phyloP scores from a whole-genome alignment of 2,329 filamentous ascomycete species.

The Colletotrichum agaves region DNA sequence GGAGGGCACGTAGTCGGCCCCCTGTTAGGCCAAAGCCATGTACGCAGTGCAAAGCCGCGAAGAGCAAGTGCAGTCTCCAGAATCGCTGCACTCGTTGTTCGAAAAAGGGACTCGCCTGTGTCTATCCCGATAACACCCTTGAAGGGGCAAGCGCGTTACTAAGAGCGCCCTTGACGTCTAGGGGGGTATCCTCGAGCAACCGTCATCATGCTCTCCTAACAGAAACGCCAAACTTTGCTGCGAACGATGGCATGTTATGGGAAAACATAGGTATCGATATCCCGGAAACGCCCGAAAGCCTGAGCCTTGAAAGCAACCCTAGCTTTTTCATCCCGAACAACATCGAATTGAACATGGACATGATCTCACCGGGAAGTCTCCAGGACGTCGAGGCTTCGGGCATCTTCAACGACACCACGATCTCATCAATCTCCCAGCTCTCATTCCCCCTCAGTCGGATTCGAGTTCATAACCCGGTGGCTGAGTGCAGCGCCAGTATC shows the following conservation, averaged over 20 bases:
- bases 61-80: conserved; percentile 31
- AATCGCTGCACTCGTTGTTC: conserved; percentile 21
- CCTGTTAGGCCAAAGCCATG: conserved; percentile 27
- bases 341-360: not conserved
- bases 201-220: too few relatives aligned
- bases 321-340: not conserved
- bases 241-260: too few relatives aligned
- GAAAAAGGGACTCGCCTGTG: conserved; percentile 25
- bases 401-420: not conserved
- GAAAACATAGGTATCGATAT: too few relatives aligned
- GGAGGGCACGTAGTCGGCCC: conserved; percentile 7
- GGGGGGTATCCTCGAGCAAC: too few relatives aligned
- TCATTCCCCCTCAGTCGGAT: not conserved
- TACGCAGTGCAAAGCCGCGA: conserved; percentile 26
- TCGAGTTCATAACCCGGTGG: not conserved
- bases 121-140: not conserved
- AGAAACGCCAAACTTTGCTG: too few relatives aligned
- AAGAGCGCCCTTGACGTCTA: too few relatives aligned
- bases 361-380: not conserved
- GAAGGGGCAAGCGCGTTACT: too few relatives aligned
- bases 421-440: not conserved
- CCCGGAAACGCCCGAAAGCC: not conserved
- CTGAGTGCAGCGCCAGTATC: not conserved
- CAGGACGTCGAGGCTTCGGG: not conserved
- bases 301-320: not conserved